phyloP scores from a whole-genome alignment of 768 basidiomycete genomes.

The Suillus tomentosus region DNA sequence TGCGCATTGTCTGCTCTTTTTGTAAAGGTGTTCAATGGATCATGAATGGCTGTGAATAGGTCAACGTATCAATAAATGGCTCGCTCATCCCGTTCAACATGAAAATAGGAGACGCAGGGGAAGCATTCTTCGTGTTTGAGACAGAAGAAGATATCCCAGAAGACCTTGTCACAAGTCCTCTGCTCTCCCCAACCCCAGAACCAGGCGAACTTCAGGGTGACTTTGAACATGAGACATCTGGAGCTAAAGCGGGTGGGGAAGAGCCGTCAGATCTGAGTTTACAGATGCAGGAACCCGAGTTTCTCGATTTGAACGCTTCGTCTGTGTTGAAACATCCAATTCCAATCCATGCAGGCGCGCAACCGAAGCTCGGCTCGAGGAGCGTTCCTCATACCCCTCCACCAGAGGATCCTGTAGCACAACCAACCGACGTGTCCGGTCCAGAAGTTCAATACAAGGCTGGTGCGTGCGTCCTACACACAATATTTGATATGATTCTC shows the following conservation, averaged over 20 bases:
- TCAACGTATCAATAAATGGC: slow-evolving; percentile 87
- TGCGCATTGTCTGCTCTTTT: slow-evolving; percentile 32
- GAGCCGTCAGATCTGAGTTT: slow-evolving; percentile 17
- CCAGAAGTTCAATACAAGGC: slow-evolving; percentile 66
- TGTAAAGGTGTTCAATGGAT: background rate
- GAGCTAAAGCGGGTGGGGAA: slow-evolving; percentile 37
- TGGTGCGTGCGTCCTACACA: slow-evolving; percentile 37
- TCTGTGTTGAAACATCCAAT: slow-evolving; percentile 15
- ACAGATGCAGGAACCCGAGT: slow-evolving; percentile 66
- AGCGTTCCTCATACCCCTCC: slow-evolving; percentile 33
- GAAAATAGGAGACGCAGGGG: slow-evolving; percentile 99
- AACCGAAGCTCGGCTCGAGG: slow-evolving; percentile 1
- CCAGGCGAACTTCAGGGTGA: slow-evolving; percentile 37
- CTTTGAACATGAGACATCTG: slow-evolving; percentile 42
- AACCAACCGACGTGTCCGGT: slow-evolving; percentile 43
- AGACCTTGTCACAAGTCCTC: slow-evolving; percentile 91
- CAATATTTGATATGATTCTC: slow-evolving; percentile 3
- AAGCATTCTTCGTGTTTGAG: slow-evolving; percentile 98
- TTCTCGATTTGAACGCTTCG: slow-evolving; percentile 76
- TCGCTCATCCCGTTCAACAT: slow-evolving; percentile 87
- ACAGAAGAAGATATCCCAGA: slow-evolving; percentile 93
- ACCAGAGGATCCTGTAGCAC: slow-evolving; percentile 46
- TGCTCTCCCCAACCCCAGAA: slow-evolving; percentile 64
- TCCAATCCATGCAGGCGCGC: slow-evolving; percentile 22
- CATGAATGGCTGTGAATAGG: slow-evolving; percentile 45